Base-by-base conservation (phyloP, 805 yeast genomes). In the Myxozyma sirexii region DNA sequence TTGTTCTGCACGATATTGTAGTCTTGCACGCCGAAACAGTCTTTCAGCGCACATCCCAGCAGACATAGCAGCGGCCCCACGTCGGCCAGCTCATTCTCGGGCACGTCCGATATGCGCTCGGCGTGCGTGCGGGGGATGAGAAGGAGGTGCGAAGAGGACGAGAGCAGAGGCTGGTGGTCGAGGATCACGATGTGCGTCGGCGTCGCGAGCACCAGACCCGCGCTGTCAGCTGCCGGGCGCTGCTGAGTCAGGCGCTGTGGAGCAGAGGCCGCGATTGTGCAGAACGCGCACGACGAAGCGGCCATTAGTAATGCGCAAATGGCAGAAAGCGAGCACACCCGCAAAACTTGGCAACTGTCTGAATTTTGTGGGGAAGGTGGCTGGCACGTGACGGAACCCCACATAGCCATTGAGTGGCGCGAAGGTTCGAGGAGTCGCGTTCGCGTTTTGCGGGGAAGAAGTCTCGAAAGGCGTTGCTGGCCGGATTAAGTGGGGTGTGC, bases 1-100 rank as follows among this genome's bases (percentile, higher is more conserved):
- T 93, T 75, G 66, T 75, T 75, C 55, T 74, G 77, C 13, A 75
- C 70, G 12, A 75, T 64, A 52, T 75, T 75, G 67, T 67, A 73
- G 6, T 71, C 75, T 10, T 60, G 53, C 13, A 67, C 64, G 2
- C 63, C 68, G 3, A 19, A 63, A 37, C 31, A 46, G 37, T 10
- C 62, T 41, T 23, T 56, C 56, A 69, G 58, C 1, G 72, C 73
- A 15, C 60, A 53, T 26, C 71, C 63, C 17, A 74, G 68, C 1
- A 55, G 43, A 12, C 74, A 67, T 12, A 75, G 59, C 35, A 68
- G 67, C 13, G 46, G 45, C 6, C 74, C 74, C 23, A 72, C 56
- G 3, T 67, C 72, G 3, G 35, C 15, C 23, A 44, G 52, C 23
- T 53, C 53, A 26, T n/a, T 2, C 7, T 29, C 47, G 17, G 38